phyloP scores from a whole-genome alignment of 192 early-diverging fungal species.

The Rhizophagus sp. region DNA sequence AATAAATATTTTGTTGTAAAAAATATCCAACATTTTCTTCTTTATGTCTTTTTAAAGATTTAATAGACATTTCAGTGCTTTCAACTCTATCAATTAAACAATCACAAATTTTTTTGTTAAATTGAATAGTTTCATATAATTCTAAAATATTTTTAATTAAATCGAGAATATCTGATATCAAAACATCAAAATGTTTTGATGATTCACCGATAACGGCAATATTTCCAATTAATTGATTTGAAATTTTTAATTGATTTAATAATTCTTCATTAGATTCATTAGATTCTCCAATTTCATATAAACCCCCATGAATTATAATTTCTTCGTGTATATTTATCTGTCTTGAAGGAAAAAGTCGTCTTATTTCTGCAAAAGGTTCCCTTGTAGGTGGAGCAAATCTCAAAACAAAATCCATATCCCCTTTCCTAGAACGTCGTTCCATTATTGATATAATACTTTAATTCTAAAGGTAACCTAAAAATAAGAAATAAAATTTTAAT shows the following conservation, averaged over 20 bases:
- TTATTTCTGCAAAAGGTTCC: background rate
- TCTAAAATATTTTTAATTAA: slow-evolving; percentile 11
- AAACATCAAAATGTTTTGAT: slow-evolving; percentile 10
- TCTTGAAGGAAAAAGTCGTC: background rate
- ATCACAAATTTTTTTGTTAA: slow-evolving; percentile 24
- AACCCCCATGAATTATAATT: background rate
- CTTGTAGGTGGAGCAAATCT: background rate
- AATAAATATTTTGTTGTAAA: background rate
- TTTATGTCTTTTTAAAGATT: slow-evolving; percentile 8
- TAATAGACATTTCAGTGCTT: background rate
- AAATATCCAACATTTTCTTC: slow-evolving; percentile 3
- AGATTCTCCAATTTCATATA: background rate
- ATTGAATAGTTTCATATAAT: slow-evolving; percentile 15
- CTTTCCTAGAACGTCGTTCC: background rate
- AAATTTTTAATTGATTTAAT: background rate
- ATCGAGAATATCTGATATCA: background rate
- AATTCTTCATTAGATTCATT: background rate
- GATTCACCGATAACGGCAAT: background rate
- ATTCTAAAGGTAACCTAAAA: background rate
- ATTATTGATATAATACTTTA: background rate
- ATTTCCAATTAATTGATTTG: background rate
- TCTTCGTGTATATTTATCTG: background rate
- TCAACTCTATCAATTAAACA: slow-evolving; percentile 10
- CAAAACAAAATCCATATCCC: background rate
- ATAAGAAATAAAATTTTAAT: too few relatives aligned